These are phyloP conservation scores for Trichophaea hybrida DNA, from an alignment of 2,329 filamentous ascomycete species.

Conservation along the genomic window DNA sequence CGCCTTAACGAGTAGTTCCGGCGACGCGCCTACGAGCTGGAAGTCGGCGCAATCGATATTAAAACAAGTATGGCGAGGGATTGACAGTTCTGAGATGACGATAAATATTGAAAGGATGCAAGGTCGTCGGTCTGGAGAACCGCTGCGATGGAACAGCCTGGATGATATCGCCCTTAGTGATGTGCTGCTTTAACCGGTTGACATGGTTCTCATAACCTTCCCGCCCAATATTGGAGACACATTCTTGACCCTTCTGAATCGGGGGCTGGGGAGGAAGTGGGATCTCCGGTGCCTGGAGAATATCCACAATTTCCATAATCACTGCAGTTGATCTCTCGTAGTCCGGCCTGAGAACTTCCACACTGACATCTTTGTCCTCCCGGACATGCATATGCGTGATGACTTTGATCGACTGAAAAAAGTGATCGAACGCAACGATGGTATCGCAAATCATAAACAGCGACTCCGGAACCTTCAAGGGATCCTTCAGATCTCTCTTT, in stretches of 20 bases:
- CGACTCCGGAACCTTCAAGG: constrained; percentile 78
- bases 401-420: constrained; percentile 83
- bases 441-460: constrained; percentile 97
- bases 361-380: constrained; percentile 40
- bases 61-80: constrained; percentile 94
- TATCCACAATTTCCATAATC: constrained; percentile 53
- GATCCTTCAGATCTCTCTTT: constrained; percentile 72
- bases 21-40: constrained; percentile 87
- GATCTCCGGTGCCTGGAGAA: constrained; percentile 58
- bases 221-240: constrained; percentile 81
- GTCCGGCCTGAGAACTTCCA: constrained; percentile 45
- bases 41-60: constrained; percentile 82
- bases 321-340: constrained; percentile 54
- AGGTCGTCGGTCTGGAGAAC: constrained; percentile 70
- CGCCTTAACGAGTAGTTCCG: constrained; percentile 85
- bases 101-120: constrained; percentile 98
- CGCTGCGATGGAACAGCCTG: constrained; percentile 93
- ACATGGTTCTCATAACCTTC: constrained; percentile 87
- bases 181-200: constrained; percentile 72
- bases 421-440: constrained; percentile 85
- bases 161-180: constrained; percentile 84
- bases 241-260: constrained; percentile 59
- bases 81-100: constrained; percentile 93
- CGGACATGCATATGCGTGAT: constrained; percentile 70
- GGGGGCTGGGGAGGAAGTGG: constrained; percentile 63